Evolutionary conservation across 345 rosid genomes (phyloP), one percentile per base, ranked within the genome.

Genomic region (Pistacia vera): DNA sequence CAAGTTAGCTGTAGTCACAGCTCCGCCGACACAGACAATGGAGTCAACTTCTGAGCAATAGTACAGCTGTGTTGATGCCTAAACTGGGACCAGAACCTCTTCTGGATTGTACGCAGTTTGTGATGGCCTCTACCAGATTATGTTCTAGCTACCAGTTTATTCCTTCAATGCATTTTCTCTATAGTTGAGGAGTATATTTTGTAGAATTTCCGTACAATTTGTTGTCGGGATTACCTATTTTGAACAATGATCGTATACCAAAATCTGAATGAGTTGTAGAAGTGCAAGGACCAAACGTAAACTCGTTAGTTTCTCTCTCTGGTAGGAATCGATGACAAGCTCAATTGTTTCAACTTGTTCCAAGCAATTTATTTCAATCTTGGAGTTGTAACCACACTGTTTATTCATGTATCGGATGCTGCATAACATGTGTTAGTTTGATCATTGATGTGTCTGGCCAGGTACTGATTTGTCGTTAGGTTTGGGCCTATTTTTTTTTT

Each of bases 21-120:
- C 90, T 66, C 94, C 97, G 0, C 70, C 83, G 5, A 69, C 77
- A 41, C 94, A 92, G 82, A 88, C 84, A 20, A 95, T 93, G 97
- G 92, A 90, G 36, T 73, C 81, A 61, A 73, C 65, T 71, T 79
- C 72, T 3, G 60, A 66, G 51, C 65, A 73, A 22, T 77, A 72
- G 58, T 54, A 9, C 60, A 51, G 52, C 25, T 30, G 59, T 57
- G 0, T 3, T 28, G 28, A 68, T 1, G 5, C 20, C 9, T 16
- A 38, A 28, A 68, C 8, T 17, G 59, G 41, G 25, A 51, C 8
- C 3, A 2, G 72, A 11, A 22, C 17, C 4, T 28, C 54, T 6
- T 54, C 11, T 52, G 60, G 25, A 49, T 51, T 28, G 3, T 1
- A 25, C 22, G 25, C 71, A 8, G 71, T 28, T 49, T 67, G 25